Percentiles rank a stretch among this genome's conserved stretches.
phyloP scores from a whole-genome alignment of 257 asterid species.

The Salvia splendens region DNA sequence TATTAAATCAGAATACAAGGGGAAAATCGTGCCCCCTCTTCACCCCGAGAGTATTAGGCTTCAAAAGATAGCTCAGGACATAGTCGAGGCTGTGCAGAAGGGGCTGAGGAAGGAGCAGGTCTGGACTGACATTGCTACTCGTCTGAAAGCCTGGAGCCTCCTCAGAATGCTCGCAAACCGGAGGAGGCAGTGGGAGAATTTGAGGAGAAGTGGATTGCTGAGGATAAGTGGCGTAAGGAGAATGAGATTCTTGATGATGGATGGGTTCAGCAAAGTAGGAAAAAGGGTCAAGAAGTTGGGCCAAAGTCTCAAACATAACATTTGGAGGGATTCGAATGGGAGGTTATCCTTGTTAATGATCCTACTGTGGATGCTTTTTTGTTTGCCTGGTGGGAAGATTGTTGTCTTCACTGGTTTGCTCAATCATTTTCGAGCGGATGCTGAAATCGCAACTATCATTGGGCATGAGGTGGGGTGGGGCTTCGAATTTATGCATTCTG shows the following conservation, averaged over 20 bases:
- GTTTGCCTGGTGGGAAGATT: conserved; percentile 97
- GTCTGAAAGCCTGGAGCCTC: conserved; percentile 30
- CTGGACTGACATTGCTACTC: conserved; percentile 76
- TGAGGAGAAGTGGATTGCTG: conserved; percentile 55
- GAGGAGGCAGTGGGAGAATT: conserved; percentile 41
- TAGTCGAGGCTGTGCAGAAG: conserved; percentile 74
- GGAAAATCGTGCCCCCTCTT: conserved; percentile 78
- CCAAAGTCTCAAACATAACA: conserved; percentile 51
- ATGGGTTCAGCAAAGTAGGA: conserved; percentile 84
- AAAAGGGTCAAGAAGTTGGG: conserved; percentile 65
- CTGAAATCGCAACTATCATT: conserved; percentile 83
- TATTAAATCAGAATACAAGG: conserved; percentile 52
- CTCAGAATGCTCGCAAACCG: conserved; percentile 32
- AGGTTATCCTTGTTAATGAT: conserved; percentile 74
- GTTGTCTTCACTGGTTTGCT: conserved; percentile 91
- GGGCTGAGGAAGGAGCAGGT: conserved; percentile 77
- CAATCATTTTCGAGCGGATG: conserved; percentile 71
- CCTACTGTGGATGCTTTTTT: conserved; percentile 77
- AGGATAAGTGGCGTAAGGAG: conserved; percentile 67
- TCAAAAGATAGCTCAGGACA: conserved; percentile 62
- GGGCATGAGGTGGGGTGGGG: conserved; percentile 74
- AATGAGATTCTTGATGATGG: conserved; percentile 84
- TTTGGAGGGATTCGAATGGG: conserved; percentile 89
- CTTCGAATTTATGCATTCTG: not conserved
- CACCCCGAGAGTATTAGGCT: conserved; percentile 90